phyloP scores from a whole-genome alignment of 306 rosid species.

The Calophaca sinica region DNA sequence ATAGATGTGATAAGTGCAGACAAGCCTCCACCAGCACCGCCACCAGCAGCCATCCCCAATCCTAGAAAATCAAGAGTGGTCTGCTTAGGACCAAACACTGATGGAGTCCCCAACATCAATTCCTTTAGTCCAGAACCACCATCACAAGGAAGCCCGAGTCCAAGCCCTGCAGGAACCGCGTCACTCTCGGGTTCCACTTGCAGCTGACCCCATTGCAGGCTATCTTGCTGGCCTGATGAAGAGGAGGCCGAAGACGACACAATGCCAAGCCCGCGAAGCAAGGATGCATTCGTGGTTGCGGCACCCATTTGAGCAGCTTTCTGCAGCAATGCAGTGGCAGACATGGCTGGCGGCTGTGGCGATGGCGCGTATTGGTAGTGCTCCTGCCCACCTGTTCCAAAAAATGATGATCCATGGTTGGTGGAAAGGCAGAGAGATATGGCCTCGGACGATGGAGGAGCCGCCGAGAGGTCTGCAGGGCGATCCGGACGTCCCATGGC shows the following conservation, averaged over 20 bases:
- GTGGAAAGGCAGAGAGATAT: constrained; percentile 86
- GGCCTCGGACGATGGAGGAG: constrained; percentile 64
- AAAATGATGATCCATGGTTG: constrained; percentile 65
- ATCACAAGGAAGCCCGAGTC: constrained; percentile 77
- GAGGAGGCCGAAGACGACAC: constrained; percentile 68
- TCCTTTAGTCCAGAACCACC: constrained; percentile 79
- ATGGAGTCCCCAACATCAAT: constrained; percentile 77
- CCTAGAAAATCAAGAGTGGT: constrained; percentile 94
- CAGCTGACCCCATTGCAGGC: constrained; percentile 63
- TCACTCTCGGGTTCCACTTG: constrained; percentile 59
- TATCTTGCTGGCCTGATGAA: constrained; percentile 58
- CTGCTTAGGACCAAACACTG: constrained; percentile 85
- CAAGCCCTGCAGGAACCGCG: constrained; percentile 62
- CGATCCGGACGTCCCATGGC: constrained; percentile 62
- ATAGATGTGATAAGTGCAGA: constrained; percentile 83
- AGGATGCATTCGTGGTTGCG: constrained; percentile 70
- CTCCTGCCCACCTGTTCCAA: constrained; percentile 71
- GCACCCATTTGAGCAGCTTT: constrained; percentile 96
- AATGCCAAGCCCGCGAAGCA: constrained; percentile 83
- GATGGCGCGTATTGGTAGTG: constrained; percentile 62
- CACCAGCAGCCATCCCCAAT: constrained; percentile 90
- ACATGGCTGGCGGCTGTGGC: constrained; percentile 83
- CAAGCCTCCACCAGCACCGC: constrained; percentile 61
- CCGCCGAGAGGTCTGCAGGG: constrained; percentile 54
- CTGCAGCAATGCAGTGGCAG: constrained; percentile 94